phyloP scores from a whole-genome alignment of 2,329 filamentous ascomycete genomes.

The Cordyceps tenuipes region DNA sequence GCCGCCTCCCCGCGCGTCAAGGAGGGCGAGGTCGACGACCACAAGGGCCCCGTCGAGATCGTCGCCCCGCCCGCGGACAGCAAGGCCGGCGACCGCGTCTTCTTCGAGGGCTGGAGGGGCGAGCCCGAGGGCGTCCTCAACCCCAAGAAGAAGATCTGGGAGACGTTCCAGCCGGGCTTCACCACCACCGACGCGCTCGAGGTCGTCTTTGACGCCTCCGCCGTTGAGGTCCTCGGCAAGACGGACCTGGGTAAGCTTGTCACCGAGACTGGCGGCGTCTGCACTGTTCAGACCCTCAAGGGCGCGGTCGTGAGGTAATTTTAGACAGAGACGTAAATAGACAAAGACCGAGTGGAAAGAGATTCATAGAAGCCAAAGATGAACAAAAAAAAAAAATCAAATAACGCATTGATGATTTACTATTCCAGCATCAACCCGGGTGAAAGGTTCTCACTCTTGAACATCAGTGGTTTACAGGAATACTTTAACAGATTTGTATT shows the following conservation, averaged over 20 bases:
- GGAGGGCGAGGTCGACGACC: conserved; percentile 76
- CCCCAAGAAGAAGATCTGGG: conserved; percentile 99
- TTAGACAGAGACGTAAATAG: not conserved
- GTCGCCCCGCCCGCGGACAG: conserved; percentile 73
- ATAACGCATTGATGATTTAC: not conserved
- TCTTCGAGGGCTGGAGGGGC: conserved; percentile 89
- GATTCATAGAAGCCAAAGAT: not conserved
- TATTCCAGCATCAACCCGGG: not conserved
- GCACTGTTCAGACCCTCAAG: conserved; percentile 74
- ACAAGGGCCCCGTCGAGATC: conserved; percentile 86
- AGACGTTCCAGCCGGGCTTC: conserved; percentile 92
- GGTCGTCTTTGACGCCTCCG: conserved; percentile 76
- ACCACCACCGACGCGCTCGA: conserved; percentile 74
- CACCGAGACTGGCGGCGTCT: conserved; percentile 69
- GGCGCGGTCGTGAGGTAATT: conserved; percentile 72
- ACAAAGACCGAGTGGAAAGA: not conserved
- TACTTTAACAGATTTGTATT: conserved; percentile 13
- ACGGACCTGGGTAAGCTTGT: conserved; percentile 61
- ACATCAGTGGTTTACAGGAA: not conserved
- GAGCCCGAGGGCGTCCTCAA: conserved; percentile 91
- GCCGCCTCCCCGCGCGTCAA: conserved; percentile 79
- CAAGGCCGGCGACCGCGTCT: conserved; percentile 78
- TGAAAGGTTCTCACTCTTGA: not conserved
- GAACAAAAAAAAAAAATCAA: not conserved
- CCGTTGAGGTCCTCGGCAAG: conserved; percentile 68